Evolutionary conservation across 768 basidiomycete genomes (phyloP).

Genomic region (Leucogyrophana mollusca): DNA sequence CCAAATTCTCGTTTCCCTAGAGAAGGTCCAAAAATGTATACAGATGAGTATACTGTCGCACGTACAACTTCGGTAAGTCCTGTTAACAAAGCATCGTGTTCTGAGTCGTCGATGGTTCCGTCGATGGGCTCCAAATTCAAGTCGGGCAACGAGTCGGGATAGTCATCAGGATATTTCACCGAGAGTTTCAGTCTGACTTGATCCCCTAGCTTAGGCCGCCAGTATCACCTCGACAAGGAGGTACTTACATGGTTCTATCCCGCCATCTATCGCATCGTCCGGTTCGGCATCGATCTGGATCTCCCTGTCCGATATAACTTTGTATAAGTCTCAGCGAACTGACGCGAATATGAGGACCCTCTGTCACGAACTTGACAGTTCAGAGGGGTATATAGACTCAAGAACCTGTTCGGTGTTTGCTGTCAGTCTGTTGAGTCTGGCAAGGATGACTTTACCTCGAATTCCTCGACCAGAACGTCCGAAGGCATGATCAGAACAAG

Average conservation of each 20-base stretch:
- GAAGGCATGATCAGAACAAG: slow-evolving; percentile 42
- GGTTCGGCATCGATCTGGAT: slow-evolving; percentile 87
- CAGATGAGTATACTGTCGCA: slow-evolving; percentile 3
- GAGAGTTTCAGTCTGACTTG: slow-evolving; percentile 77
- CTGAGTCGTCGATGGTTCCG: slow-evolving; percentile 62
- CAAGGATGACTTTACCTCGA: slow-evolving; percentile 61
- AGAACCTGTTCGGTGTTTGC: slow-evolving; percentile 59
- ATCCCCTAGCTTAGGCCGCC: no score
- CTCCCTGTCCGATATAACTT: slow-evolving; percentile 85
- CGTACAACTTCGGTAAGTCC: slow-evolving; percentile 59
- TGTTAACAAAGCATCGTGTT: slow-evolving; percentile 52
- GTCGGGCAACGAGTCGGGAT: slow-evolving; percentile 82
- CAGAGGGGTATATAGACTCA: slow-evolving; percentile 94
- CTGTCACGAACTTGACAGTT: slow-evolving; percentile 78
- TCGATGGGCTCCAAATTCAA: slow-evolving; percentile 63
- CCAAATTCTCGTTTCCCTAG: slow-evolving; percentile 82
- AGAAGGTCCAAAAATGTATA: no score
- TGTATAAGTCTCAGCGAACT: slow-evolving; percentile 45
- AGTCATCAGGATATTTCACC: slow-evolving; percentile 76
- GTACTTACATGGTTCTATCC: slow-evolving; percentile 50
- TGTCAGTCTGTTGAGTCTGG: slow-evolving; percentile 8
- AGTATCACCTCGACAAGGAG: no score
- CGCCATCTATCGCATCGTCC: slow-evolving; percentile 67
- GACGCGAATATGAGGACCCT: slow-evolving; percentile 26
- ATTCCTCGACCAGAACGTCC: slow-evolving; percentile 79